These are phyloP conservation scores for Xylaria curta DNA, from an alignment of 495 filamentous ascomycete genomes.

Conservation along the genomic window DNA sequence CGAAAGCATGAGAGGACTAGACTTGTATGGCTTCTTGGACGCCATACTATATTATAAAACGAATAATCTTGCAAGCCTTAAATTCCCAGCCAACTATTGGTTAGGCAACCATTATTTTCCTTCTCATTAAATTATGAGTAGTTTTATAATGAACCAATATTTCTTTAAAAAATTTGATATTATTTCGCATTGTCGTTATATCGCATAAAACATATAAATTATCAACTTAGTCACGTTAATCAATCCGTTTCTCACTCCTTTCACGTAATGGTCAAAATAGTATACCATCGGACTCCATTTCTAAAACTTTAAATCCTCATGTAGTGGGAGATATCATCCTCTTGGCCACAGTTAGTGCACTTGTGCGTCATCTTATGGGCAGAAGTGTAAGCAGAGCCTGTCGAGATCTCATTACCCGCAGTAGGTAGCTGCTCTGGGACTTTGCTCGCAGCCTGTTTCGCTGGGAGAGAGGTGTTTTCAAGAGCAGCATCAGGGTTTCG, in stretches of 20 bases:
- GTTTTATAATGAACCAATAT: background rate
- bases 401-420: background rate
- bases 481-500: background rate
- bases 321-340: slow-evolving; percentile 1
- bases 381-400: background rate
- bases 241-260: background rate
- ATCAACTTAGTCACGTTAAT: background rate
- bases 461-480: background rate
- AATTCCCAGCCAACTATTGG: too few species aligned
- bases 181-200: background rate
- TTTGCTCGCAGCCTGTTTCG: background rate
- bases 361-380: background rate
- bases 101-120: too few species aligned
- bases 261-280: background rate
- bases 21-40: too few species aligned
- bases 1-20: too few species aligned
- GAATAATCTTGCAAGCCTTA: too few species aligned
- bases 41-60: too few species aligned
- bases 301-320: background rate
- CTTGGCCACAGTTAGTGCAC: background rate
- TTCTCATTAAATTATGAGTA: too few species aligned
- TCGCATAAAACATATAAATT: background rate
- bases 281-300: too few species aligned
- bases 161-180: background rate
- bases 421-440: background rate